phyloP scores from a whole-genome alignment of 2,329 filamentous ascomycete genomes.

The Aspergillus versicolor region DNA sequence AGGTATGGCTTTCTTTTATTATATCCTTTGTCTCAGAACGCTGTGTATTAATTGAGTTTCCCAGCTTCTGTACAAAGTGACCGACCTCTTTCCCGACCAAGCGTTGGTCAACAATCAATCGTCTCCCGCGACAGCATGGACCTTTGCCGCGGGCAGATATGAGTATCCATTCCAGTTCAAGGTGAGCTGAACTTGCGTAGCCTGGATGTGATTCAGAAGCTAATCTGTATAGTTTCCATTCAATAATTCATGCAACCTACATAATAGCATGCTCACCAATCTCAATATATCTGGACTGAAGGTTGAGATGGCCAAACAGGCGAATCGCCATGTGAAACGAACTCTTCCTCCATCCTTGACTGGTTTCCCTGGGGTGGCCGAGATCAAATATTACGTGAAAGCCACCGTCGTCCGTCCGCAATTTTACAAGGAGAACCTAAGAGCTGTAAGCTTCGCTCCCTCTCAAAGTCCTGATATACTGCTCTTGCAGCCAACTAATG shows the following conservation, averaged over 20 bases:
- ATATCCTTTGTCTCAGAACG: not conserved
- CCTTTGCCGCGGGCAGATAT: constrained; percentile 46
- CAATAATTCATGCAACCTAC: constrained; percentile 49
- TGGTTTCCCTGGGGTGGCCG: constrained; percentile 82
- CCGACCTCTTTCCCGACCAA: constrained; percentile 46
- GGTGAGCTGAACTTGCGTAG: constrained; percentile 25
- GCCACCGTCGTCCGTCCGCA: constrained; percentile 88
- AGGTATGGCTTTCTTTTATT: constrained; percentile 33
- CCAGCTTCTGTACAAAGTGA: constrained; percentile 48
- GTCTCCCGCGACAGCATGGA: constrained; percentile 40
- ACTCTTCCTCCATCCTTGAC: constrained; percentile 86
- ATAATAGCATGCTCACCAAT: constrained; percentile 47
- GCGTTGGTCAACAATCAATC: constrained; percentile 38
- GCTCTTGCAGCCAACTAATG: not conserved
- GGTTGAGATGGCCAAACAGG: constrained; percentile 46
- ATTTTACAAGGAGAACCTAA: constrained; percentile 86
- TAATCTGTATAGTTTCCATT: constrained; percentile 43
- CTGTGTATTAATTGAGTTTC: not conserved
- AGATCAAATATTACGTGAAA: constrained; percentile 93
- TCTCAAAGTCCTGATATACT: not conserved
- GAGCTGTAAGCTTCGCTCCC: constrained; percentile 43
- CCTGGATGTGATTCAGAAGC: not conserved
- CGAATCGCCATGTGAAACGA: constrained; percentile 69
- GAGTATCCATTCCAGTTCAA: constrained; percentile 53
- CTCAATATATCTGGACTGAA: constrained; percentile 46